phyloP scores from a whole-genome alignment of 192 early-diverging fungal species.

The Mortierella hygrophila region DNA sequence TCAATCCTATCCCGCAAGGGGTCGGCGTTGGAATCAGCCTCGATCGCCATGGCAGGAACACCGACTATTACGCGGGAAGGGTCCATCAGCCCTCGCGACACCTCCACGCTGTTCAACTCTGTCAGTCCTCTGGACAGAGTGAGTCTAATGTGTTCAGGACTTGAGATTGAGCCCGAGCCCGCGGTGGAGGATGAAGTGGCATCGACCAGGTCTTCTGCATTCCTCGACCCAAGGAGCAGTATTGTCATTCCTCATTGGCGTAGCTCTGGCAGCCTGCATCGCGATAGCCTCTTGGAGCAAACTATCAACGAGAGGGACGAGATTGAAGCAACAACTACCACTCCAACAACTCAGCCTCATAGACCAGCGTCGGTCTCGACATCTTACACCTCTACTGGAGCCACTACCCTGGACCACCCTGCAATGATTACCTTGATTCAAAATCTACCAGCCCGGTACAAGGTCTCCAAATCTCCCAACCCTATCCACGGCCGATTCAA shows the following conservation, averaged over 20 bases:
- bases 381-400: slow-evolving; percentile 4
- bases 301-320: slow-evolving; percentile 9
- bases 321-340: neutral
- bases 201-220: neutral
- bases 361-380: slow-evolving; percentile 24
- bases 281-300: neutral
- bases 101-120: slow-evolving; percentile 42
- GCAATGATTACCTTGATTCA: slow-evolving; percentile 34
- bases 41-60: neutral
- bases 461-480: slow-evolving; percentile 23
- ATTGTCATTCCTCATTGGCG: slow-evolving; percentile 8
- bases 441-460: slow-evolving; percentile 59
- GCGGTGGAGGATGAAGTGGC: neutral
- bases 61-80: neutral
- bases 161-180: slow-evolving; percentile 9
- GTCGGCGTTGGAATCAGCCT: neutral
- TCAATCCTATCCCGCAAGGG: slow-evolving; percentile 32
- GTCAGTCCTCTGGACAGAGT: slow-evolving; percentile 60
- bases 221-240: slow-evolving; percentile 4
- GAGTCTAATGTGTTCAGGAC: slow-evolving; percentile 46
- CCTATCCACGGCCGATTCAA: slow-evolving; percentile 59
- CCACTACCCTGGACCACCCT: slow-evolving; percentile 23
- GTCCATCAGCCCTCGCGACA: slow-evolving; percentile 19
- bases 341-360: neutral
- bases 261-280: neutral